Evolutionary conservation across 2,329 filamentous ascomycete genomes (phyloP), one percentile per base, ranked within the genome.

Genomic region (Tolypocladium paradoxum): DNA sequence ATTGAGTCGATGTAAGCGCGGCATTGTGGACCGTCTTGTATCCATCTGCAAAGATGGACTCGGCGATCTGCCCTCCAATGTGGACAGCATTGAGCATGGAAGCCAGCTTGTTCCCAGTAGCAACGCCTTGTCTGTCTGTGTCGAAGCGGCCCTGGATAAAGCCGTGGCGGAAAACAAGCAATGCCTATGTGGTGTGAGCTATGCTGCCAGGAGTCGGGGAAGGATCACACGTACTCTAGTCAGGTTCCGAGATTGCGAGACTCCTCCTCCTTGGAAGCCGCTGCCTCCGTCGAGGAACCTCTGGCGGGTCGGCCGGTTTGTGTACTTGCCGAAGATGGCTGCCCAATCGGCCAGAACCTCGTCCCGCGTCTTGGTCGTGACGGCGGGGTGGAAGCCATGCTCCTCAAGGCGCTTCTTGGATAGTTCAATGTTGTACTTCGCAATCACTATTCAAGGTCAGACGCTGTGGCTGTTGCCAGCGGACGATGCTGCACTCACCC

Each of bases 31-130:
- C 55, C 2, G 60, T 40, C 12, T 54, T 57, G 49, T 62, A 57
- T 0, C 68, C 68, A 1, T 61, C 24, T 1, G 53, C 54, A 1
- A 64, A 64, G 20, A 64, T 18, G 5, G 24, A 14, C 4, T 56
- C 43, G 12, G 58, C 31, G 4, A 63, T 49, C 14, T 51, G 50
- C 1, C 57, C 56, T 3, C 62, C 62, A n/a, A 63, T 38, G 18
- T 61, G 49, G 22, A 35, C 43, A 6, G 43, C 45, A 47, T 53
- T 49, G 27, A 55, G 34, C 3, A 60, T 24, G 2, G 27, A 52
- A 1, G 40, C 36, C 16, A 57, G 40, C 20, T 35, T 40, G 16
- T 58, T 53, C 0, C 16, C 37, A 16, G 22, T 31, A 1, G 12
- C 36, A 16, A 29, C 18, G 20, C 12, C 22, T n/a, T 36, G 11